Evolutionary conservation across 2,329 filamentous ascomycete genomes (phyloP).

Genomic region (Diplodia mutila): DNA sequence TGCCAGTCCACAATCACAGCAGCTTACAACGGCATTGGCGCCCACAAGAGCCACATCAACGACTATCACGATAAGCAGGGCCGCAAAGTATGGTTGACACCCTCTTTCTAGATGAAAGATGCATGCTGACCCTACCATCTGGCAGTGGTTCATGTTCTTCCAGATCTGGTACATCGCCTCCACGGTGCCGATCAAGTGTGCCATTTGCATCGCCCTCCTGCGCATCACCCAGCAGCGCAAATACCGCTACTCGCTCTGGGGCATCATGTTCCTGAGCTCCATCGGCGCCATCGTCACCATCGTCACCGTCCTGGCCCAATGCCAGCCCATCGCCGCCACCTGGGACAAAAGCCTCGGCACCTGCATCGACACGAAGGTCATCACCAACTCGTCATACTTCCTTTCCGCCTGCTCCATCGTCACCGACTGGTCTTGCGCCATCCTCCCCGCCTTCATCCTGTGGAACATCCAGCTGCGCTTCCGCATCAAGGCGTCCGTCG

Average conservation of each 20-base stretch:
- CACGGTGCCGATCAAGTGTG: conserved; percentile 16
- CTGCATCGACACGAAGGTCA: conserved; percentile 16
- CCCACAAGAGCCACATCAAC: background rate
- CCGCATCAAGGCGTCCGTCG: conserved; percentile 51
- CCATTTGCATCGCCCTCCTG: conserved; percentile 17
- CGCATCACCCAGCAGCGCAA: conserved; percentile 8
- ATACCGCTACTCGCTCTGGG: conserved; percentile 10
- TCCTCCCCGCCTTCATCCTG: conserved; percentile 42
- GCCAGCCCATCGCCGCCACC: conserved; percentile 26
- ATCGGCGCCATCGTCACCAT: conserved; percentile 2
- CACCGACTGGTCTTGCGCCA: conserved; percentile 37
- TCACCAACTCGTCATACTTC: conserved; percentile 40
- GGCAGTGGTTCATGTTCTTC: conserved; percentile 16
- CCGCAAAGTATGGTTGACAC: background rate
- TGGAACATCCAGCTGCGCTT: conserved; percentile 50
- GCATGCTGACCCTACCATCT: background rate
- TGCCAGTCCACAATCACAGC: background rate
- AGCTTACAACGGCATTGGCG: background rate
- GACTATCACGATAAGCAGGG: background rate
- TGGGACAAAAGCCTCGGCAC: conserved; percentile 24
- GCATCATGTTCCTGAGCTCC: background rate
- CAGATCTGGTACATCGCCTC: background rate
- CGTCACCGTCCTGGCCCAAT: conserved; percentile 21
- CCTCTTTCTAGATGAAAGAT: background rate
- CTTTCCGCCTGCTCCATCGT: conserved; percentile 41